A percentile compares a stretch with the other conserved stretches of the same genome.
Evolutionary conservation across 2,329 filamentous ascomycete species (phyloP).

Genomic region (Westerdykella sp.): DNA sequence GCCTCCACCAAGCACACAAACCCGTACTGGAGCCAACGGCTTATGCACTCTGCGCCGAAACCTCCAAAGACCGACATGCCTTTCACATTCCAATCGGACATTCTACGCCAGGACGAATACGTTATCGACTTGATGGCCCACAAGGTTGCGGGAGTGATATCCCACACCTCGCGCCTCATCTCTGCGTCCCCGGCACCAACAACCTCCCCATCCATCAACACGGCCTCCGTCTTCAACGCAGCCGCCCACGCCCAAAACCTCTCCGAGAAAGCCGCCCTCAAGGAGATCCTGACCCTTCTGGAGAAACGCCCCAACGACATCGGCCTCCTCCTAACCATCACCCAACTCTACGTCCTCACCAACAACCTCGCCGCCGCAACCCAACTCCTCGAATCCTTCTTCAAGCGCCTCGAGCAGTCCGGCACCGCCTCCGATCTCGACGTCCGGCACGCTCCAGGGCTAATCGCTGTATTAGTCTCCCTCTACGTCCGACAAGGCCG

Average conservation of each 20-base stretch:
- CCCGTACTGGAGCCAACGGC: constrained; percentile 61
- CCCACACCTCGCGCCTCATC: constrained; percentile 48
- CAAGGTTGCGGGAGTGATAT: constrained; percentile 61
- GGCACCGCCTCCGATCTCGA: constrained; percentile 54
- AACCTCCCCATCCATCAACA: constrained; percentile 47
- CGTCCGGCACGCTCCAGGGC: constrained; percentile 73
- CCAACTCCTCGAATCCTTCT: constrained; percentile 66
- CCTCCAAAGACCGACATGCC: constrained; percentile 56
- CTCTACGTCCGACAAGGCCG: constrained; percentile 73
- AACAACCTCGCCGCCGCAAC: constrained; percentile 69
- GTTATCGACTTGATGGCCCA: constrained; percentile 59
- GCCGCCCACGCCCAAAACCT: constrained; percentile 56
- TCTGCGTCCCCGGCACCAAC: constrained; percentile 42
- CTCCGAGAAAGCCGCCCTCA: constrained; percentile 59
- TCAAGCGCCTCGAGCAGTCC: constrained; percentile 63
- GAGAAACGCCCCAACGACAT: constrained; percentile 73
- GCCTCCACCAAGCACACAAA: constrained; percentile 49
- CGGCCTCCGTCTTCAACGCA: constrained; percentile 60
- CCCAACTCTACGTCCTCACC: constrained; percentile 71
- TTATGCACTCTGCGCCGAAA: constrained; percentile 51
- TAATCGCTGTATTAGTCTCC: constrained; percentile 73
- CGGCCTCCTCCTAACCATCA: constrained; percentile 69
- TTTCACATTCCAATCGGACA: constrained; percentile 64
- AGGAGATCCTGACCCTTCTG: constrained; percentile 61
- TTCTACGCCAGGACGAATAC: constrained; percentile 57